phyloP scores from a whole-genome alignment of 257 asterid species.

The Verbena officinalis region DNA sequence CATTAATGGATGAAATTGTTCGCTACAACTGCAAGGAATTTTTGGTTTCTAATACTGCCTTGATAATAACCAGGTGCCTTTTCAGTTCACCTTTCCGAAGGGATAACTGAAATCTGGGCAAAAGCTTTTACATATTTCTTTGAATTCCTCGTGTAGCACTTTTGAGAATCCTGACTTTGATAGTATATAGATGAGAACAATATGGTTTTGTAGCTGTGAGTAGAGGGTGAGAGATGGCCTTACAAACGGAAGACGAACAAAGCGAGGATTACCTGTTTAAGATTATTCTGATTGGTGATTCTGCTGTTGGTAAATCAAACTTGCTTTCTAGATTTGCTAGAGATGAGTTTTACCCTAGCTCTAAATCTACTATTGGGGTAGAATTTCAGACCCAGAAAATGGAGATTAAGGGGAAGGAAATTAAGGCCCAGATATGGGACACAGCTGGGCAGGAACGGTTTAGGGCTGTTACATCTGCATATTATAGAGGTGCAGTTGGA shows the following conservation, averaged over 20 bases:
- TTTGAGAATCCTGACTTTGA: slow-evolving; percentile 24
- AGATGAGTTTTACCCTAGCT: slow-evolving; percentile 86
- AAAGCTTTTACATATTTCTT: slow-evolving; percentile 21
- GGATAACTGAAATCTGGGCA: slow-evolving; percentile 21
- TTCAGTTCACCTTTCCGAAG: slow-evolving; percentile 20
- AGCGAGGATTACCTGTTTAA: slow-evolving; percentile 87
- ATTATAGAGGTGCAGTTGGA: slow-evolving; percentile 98
- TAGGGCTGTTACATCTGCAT: slow-evolving; percentile 96
- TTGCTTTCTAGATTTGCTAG: slow-evolving; percentile 95
- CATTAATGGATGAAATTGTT: background rate
- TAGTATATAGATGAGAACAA: slow-evolving; percentile 19
- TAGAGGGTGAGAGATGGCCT: slow-evolving; percentile 58
- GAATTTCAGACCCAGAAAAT: slow-evolving; percentile 96
- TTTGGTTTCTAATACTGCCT: slow-evolving; percentile 40
- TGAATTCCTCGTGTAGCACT: slow-evolving; percentile 18
- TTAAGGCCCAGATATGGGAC: slow-evolving; percentile 98
- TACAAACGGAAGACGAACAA: slow-evolving; percentile 56
- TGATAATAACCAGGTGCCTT: slow-evolving; percentile 47
- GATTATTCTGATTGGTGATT: slow-evolving; percentile 80
- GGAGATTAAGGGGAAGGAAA: slow-evolving; percentile 84
- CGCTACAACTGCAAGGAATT: background rate
- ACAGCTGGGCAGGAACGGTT: slow-evolving; percentile 99
- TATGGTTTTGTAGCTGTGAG: slow-evolving; percentile 46
- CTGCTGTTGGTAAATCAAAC: slow-evolving; percentile 97
- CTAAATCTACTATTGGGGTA: slow-evolving; percentile 95